Percentiles rank a stretch among this genome's conserved stretches.
Conservation (phyloP, 352 stramenopile species). For the Globisporangium radiosum region DNA sequence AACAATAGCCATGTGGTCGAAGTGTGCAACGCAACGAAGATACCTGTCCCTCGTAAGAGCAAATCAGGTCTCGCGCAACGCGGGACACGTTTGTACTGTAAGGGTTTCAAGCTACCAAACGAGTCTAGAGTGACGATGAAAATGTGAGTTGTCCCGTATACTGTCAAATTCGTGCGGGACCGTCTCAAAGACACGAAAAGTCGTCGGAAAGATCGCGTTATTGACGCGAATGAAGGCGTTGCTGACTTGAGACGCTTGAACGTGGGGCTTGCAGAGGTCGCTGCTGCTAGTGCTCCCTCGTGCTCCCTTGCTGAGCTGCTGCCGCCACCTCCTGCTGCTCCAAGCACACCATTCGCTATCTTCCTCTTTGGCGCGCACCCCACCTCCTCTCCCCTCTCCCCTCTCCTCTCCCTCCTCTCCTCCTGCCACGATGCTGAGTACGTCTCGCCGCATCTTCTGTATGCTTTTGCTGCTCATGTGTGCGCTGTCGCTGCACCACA, state of each 20-base stretch:
- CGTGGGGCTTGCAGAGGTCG: neutral
- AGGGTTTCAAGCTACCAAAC: too few relatives aligned
- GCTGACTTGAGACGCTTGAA: neutral
- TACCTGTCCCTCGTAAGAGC: too few relatives aligned
- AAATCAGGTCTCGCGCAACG: too few relatives aligned
- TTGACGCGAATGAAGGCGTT: too few relatives aligned
- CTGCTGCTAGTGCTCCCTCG: too few relatives aligned
- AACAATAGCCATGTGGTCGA: too few relatives aligned
- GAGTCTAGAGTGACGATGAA: neutral
- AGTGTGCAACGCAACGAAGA: too few relatives aligned
- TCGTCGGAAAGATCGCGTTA: neutral
- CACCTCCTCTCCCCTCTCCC: neutral
- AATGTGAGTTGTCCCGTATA: neutral
- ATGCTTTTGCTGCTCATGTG: neutral
- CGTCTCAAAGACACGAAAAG: slow-evolving; percentile 5
- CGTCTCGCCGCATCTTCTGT: slow-evolving; percentile 5
- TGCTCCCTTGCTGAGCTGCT: too few relatives aligned
- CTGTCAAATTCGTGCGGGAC: neutral
- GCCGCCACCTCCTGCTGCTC: neutral
- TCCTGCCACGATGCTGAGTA: slow-evolving; percentile 24
- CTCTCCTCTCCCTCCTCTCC: neutral
- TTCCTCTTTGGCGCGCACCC: slow-evolving; percentile 9
- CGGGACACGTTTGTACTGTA: too few relatives aligned
- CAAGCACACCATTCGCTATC: slow-evolving; percentile 16
- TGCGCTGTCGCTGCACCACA: neutral